phyloP scores from a whole-genome alignment of 257 asterid species.

The Euphrasia confusa region DNA sequence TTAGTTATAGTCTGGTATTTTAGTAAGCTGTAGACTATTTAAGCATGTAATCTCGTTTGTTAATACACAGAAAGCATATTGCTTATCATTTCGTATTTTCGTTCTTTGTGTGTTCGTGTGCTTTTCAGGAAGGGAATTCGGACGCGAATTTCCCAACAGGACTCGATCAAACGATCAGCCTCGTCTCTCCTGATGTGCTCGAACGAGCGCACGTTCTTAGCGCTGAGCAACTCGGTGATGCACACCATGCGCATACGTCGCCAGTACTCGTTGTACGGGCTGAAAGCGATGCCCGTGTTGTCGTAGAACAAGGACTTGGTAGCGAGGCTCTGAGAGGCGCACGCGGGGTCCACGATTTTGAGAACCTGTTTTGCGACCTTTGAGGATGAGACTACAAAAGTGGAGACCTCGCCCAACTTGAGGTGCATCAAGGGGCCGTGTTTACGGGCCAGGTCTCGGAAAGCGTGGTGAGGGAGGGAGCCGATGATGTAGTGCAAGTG shows the following conservation, averaged over 20 bases:
- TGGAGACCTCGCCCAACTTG: not conserved
- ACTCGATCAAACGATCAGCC: no score
- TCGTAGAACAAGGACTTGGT: conserved; percentile 1
- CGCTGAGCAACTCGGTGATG: conserved; percentile 10
- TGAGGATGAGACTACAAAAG: not conserved
- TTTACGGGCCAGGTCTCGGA: not conserved
- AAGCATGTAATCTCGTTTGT: no score
- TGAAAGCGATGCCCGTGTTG: not conserved
- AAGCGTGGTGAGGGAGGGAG: not conserved
- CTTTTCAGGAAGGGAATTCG: no score
- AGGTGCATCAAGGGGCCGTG: not conserved
- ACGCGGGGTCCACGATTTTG: not conserved
- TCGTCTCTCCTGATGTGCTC: no score
- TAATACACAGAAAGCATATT: no score
- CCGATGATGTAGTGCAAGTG: conserved; percentile 9
- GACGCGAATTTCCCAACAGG: no score
- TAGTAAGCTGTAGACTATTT: no score
- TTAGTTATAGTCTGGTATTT: no score
- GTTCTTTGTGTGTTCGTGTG: no score
- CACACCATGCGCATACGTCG: conserved; percentile 9
- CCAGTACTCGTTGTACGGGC: conserved; percentile 18
- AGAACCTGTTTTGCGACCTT: not conserved
- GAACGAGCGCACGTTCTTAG: not conserved
- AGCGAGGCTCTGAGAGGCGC: not conserved
- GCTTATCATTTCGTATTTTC: no score